Percentiles rank a stretch among this genome's conserved stretches.
Conservation (phyloP, 1,284 basidiomycete genomes). For the Rhodotorula sp. region DNA sequence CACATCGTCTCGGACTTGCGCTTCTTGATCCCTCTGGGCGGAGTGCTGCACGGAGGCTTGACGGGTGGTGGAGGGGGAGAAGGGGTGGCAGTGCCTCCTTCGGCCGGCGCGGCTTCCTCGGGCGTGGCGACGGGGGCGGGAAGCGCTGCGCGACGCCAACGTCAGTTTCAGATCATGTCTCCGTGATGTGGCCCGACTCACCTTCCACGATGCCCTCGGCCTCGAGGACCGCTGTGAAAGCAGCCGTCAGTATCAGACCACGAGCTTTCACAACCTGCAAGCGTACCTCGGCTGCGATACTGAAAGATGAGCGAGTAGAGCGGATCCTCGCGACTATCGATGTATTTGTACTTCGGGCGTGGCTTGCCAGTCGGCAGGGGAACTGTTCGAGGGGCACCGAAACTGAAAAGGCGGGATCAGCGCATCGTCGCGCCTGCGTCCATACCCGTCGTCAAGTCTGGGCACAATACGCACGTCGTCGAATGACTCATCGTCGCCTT, state of each 20-base stretch:
- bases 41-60: background rate
- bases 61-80: background rate
- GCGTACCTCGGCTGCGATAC: slow-evolving; percentile 21
- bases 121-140: no score
- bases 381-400: background rate
- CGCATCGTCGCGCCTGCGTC: background rate
- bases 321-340: slow-evolving; percentile 10
- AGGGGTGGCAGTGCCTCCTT: background rate
- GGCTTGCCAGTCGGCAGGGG: background rate
- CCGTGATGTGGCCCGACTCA: background rate
- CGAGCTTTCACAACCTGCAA: background rate
- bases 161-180: no score
- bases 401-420: background rate
- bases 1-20: slow-evolving; percentile 11
- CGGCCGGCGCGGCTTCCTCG: background rate
- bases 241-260: background rate
- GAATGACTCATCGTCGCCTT: slow-evolving; percentile 8
- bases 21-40: slow-evolving; percentile 6
- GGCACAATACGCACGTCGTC: background rate
- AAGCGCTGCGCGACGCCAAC: no score
- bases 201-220: slow-evolving; percentile 18
- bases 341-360: background rate
- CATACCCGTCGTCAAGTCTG: background rate
- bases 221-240: slow-evolving; percentile 22
- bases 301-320: slow-evolving; percentile 22